Base-by-base conservation (phyloP, 345 rosid species). In the Salix caprea region DNA sequence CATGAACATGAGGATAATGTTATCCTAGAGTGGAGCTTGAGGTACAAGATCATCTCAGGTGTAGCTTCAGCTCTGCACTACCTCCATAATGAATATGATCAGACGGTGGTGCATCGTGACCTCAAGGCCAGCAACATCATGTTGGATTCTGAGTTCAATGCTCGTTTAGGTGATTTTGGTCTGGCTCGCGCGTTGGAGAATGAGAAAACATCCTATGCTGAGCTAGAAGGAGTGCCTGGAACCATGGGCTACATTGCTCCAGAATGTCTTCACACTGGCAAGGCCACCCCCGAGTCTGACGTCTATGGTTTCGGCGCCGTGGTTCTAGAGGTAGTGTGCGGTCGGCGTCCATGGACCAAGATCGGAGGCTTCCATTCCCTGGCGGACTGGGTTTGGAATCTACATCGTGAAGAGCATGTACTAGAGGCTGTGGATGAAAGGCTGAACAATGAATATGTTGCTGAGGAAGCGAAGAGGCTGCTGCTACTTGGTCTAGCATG, bases 51-150 rank as follows among this genome's bases (percentile, higher is more conserved):
- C 75, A 71, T 87, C 21, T 66, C 88, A 1, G 91, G 89, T n/a
- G 84, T 86, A 9, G 88, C 89, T 2, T 83, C 88, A 0, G 91
- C 92, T 21, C 77, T 90, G 15, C 88, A 88, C 67, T 90, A 90
- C 79, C 85, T 90, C 64, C 92, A 90, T 58, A 76, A 90, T 8
- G 90, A 88, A 70, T 90, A 84, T 34, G 91, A 88, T 70, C 86
- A 88, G 52, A 88, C 69, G 70, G 94, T 90, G 65, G 86, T 88
- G 69, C 92, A 90, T 71, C 85, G 89, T 2, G 92, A 89, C 87
- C 91, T 90, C 48, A 90, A 90, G 65, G 92, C 90, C 36, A 90
- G 92, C 78, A 90, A 90, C 79, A 78, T 90, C 37, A 71, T 90
- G 85, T 81, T 90, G 26, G 94, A 90, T 74, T 48, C 85, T 13